phyloP scores from a whole-genome alignment of 306 rosid species.

The Sesbania bispinosa region DNA sequence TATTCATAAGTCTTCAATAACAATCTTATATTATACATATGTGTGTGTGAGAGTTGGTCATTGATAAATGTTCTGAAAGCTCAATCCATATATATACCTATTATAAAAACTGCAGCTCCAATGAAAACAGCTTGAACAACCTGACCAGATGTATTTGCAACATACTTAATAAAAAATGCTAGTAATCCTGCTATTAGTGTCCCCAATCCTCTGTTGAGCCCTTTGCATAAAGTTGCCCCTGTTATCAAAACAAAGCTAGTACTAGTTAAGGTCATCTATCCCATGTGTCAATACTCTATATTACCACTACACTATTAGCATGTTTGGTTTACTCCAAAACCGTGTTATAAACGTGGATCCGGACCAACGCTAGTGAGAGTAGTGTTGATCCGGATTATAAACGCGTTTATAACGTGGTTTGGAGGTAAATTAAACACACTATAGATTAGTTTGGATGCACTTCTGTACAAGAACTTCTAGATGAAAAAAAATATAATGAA shows the following conservation, averaged over 20 bases:
- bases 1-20: background rate
- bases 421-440: too few species aligned
- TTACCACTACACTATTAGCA: too few species aligned
- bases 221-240: constrained; percentile 96
- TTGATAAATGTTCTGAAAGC: background rate
- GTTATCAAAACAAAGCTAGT: background rate
- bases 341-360: too few species aligned
- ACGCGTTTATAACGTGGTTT: too few species aligned
- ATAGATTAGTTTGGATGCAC: too few species aligned
- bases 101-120: constrained; percentile 60
- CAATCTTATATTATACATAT: too few species aligned
- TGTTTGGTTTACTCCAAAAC: too few species aligned
- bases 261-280: background rate
- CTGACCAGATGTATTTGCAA: constrained; percentile 41
- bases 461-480: too few species aligned
- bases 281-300: too few species aligned
- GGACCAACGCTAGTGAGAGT: too few species aligned
- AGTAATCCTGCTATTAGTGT: constrained; percentile 71
- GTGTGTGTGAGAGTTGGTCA: background rate
- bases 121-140: constrained; percentile 54
- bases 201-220: constrained; percentile 88
- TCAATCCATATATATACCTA: constrained; percentile 42
- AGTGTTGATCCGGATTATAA: too few species aligned
- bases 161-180: constrained; percentile 57
- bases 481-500: too few species aligned